Evolutionary conservation across 768 basidiomycete species (phyloP).

Genomic region (Kwoniella botswanensis): DNA sequence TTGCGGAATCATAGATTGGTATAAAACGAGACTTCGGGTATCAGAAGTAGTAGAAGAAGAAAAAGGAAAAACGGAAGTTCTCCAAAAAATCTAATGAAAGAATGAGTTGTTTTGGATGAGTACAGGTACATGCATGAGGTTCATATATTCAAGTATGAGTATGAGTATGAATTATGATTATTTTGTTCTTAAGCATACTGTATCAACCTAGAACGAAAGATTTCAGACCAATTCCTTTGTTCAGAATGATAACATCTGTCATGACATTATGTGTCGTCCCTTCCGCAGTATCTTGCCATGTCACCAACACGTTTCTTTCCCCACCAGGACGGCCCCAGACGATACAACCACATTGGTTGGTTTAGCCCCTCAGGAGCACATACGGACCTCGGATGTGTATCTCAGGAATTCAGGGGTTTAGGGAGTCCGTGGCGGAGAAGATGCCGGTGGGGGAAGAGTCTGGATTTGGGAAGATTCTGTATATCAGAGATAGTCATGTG

Average conservation of each 20-base stretch:
- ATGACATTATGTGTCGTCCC: too few relatives aligned
- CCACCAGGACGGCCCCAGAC: not conserved
- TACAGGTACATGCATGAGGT: too few relatives aligned
- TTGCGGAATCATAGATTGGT: not conserved
- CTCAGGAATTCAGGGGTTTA: not conserved
- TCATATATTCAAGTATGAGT: not conserved
- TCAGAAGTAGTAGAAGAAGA: not conserved
- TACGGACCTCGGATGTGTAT: not conserved
- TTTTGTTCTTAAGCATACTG: not conserved
- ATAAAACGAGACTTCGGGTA: not conserved
- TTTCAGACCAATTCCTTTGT: too few relatives aligned
- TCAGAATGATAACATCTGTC: too few relatives aligned
- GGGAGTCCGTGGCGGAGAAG: not conserved
- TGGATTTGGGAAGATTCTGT: not conserved
- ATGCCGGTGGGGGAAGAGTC: not conserved
- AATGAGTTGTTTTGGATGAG: too few relatives aligned
- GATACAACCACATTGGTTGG: not conserved
- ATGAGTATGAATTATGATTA: not conserved
- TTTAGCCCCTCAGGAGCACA: not conserved
- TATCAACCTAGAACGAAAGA: too few relatives aligned
- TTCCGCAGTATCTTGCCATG: not conserved
- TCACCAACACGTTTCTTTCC: not conserved
- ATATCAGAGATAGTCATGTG: not conserved
- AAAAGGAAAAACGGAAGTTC: not conserved
- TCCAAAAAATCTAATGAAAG: too few relatives aligned